phyloP scores from a whole-genome alignment of 1,139 yeast genomes.

The Hyphopichia burtonii region DNA sequence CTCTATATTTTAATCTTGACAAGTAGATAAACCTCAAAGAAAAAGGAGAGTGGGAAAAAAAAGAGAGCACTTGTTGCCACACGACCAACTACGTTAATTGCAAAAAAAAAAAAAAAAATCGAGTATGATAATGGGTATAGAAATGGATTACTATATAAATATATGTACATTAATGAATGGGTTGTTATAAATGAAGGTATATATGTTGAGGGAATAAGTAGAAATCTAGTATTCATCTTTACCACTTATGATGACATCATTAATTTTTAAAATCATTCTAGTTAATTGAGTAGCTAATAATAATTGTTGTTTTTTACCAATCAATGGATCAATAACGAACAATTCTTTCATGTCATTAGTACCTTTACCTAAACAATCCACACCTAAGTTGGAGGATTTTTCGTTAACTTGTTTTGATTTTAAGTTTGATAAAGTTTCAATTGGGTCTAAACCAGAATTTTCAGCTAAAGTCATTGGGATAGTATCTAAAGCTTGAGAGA shows the following conservation, averaged over 20 bases:
- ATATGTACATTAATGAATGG: background rate
- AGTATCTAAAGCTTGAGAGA: slow-evolving; percentile 84
- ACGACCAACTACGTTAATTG: background rate
- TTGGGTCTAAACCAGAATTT: slow-evolving; percentile 93
- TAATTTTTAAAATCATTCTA: slow-evolving; percentile 95
- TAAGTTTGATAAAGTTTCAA: slow-evolving; percentile 79
- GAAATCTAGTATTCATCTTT: slow-evolving; percentile 62
- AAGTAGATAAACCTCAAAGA: background rate
- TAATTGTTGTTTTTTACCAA: slow-evolving; percentile 95
- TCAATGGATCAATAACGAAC: slow-evolving; percentile 94
- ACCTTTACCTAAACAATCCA: slow-evolving; percentile 89
- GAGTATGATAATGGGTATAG: too few species aligned
- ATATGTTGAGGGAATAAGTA: background rate
- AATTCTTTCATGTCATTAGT: slow-evolving; percentile 88
- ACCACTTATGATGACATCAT: slow-evolving; percentile 91
- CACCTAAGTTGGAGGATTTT: slow-evolving; percentile 72
- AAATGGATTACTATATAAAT: background rate
- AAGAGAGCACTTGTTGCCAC: background rate
- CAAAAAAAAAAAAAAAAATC: too few species aligned
- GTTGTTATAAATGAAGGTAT: background rate
- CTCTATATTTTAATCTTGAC: background rate
- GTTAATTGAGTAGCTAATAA: slow-evolving; percentile 94
- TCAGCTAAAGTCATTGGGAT: slow-evolving; percentile 96
- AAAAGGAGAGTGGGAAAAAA: background rate
- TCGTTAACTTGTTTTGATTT: slow-evolving; percentile 85